These are phyloP conservation scores for Lasiosphaeria hispida DNA, from an alignment of 495 filamentous ascomycete species.

Conservation along the genomic window DNA sequence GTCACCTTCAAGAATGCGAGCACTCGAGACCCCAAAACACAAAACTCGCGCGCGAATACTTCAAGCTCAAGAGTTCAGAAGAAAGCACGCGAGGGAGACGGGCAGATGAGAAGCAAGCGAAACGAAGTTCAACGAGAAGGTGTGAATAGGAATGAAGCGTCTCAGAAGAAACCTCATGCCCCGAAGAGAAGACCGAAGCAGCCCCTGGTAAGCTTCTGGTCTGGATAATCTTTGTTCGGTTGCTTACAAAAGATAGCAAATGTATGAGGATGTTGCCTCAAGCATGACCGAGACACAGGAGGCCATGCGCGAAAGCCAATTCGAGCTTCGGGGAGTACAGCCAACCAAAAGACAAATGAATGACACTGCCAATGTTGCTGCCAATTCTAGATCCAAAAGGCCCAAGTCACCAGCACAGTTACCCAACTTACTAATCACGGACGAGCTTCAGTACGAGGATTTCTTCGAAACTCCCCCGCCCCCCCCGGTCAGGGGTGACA, in stretches of 20 bases:
- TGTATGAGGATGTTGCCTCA: conserved; percentile 17
- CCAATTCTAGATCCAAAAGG: not conserved
- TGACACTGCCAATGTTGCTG: not conserved
- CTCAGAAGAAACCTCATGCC: not conserved
- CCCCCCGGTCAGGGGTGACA: too few relatives aligned
- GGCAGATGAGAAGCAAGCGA: not conserved
- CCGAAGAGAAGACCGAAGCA: conserved; percentile 23
- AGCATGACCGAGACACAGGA: conserved; percentile 22
- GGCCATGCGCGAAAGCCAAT: conserved; percentile 19
- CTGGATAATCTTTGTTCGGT: not conserved
- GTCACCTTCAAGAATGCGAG: too few relatives aligned
- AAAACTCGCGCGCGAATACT: not conserved
- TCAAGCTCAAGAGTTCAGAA: not conserved
- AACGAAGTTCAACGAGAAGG: too few relatives aligned
- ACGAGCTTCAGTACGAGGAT: too few relatives aligned
- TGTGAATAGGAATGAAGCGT: not conserved
- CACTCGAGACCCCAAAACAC: not conserved
- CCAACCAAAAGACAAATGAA: not conserved
- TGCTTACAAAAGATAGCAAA: conserved; percentile 20
- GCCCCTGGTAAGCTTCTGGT: conserved; percentile 16
- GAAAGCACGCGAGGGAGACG: not conserved
- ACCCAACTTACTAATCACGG: not conserved
- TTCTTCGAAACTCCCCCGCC: too few relatives aligned
- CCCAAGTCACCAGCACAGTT: not conserved
- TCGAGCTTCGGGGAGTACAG: not conserved